Percentiles rank a stretch among this genome's conserved stretches.
Conservation (phyloP, 2,329 filamentous ascomycete species). For the Corniculantispora saksenae region DNA sequence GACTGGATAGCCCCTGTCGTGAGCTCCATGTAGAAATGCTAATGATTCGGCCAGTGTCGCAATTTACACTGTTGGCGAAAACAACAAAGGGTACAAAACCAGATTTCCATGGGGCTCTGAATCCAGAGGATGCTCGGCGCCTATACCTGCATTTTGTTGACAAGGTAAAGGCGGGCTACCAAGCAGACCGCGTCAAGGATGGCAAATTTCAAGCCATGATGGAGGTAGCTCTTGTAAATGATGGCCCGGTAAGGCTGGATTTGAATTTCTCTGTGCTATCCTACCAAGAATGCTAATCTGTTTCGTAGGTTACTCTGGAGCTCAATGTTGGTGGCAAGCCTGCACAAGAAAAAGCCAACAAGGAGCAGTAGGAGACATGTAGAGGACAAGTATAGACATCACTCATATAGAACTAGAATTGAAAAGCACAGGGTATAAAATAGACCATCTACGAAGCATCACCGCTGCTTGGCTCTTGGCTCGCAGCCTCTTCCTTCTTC, state of each 20-base stretch:
- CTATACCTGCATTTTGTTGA: slow-evolving; percentile 84
- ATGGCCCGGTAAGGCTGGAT: slow-evolving; percentile 60
- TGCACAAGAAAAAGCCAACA: background rate
- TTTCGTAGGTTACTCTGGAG: slow-evolving; percentile 9
- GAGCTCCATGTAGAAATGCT: background rate
- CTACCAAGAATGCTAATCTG: background rate
- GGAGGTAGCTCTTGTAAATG: slow-evolving; percentile 91
- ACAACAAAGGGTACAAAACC: slow-evolving; percentile 97
- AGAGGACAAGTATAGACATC: background rate
- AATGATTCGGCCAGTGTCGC: slow-evolving; percentile 66
- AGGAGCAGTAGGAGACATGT: background rate
- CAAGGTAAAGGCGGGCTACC: slow-evolving; percentile 73
- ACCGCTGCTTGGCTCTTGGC: background rate
- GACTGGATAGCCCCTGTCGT: slow-evolving; percentile 12
- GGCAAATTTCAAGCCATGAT: slow-evolving; percentile 99
- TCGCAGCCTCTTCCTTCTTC: background rate
- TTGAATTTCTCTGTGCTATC: too few relatives aligned
- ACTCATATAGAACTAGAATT: background rate
- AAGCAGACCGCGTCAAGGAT: slow-evolving; percentile 77
- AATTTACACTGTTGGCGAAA: slow-evolving; percentile 90
- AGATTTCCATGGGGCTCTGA: slow-evolving; percentile 87
- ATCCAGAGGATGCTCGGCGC: slow-evolving; percentile 72
- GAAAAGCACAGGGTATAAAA: background rate
- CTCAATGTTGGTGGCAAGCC: slow-evolving; percentile 13
- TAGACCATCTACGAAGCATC: background rate